Percentiles rank a stretch among this genome's conserved stretches.
phyloP scores from a whole-genome alignment of 331 rosid species.

The Stylosanthes scabra region DNA sequence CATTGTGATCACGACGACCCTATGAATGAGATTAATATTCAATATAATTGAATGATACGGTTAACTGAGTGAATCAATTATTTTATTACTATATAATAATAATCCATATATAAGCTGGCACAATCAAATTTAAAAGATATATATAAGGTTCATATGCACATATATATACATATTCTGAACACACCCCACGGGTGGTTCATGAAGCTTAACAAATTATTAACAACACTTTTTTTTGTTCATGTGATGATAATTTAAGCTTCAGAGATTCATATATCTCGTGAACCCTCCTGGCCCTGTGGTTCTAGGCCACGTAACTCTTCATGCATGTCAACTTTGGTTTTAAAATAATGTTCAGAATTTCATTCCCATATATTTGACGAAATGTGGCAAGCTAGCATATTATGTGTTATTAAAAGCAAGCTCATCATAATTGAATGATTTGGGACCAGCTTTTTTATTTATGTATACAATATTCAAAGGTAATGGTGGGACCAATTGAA shows the following conservation, averaged over 20 bases:
- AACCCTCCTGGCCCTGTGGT: conserved; percentile 2
- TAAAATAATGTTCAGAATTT: background rate
- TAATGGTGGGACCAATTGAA: conserved; percentile 21
- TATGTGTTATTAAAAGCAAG: background rate
- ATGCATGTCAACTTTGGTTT: background rate
- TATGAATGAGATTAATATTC: background rate
- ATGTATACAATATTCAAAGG: background rate
- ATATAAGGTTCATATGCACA: background rate
- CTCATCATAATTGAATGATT: background rate
- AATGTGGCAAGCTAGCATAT: background rate
- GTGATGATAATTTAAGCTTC: background rate
- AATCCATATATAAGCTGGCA: background rate
- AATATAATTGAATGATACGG: conserved; percentile 28
- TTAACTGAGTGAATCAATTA: conserved; percentile 36
- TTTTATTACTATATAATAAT: background rate
- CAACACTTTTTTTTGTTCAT: background rate
- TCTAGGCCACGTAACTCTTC: conserved; percentile 10
- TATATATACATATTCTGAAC: conserved; percentile 15
- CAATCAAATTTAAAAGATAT: background rate
- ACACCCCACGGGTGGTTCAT: conserved; percentile 42
- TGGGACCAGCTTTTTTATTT: conserved; percentile 17
- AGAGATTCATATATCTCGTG: conserved; percentile 17
- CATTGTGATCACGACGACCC: conserved; percentile 2
- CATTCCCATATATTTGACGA: no score
- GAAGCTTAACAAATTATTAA: conserved; percentile 20